phyloP scores from a whole-genome alignment of 768 basidiomycete species.

The Boletus rex-veris region DNA sequence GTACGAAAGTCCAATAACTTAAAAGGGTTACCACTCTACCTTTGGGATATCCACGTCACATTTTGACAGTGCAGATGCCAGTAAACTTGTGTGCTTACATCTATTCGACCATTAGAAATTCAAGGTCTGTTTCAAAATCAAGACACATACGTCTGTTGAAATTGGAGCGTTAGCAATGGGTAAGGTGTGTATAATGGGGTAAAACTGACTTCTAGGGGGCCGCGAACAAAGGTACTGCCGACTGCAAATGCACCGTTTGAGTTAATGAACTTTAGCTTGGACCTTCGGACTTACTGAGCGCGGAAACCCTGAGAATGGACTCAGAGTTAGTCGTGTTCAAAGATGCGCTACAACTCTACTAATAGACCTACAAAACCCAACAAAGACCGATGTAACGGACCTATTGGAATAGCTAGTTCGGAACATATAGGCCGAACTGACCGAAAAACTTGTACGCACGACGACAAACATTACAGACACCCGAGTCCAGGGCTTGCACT shows the following conservation, averaged over 20 bases:
- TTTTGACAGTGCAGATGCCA: neutral
- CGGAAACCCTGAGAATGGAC: neutral
- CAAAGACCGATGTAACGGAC: neutral
- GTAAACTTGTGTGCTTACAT: neutral
- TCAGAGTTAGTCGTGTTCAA: neutral
- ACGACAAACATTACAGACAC: neutral
- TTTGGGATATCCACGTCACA: neutral
- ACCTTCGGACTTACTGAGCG: neutral
- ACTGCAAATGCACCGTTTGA: neutral
- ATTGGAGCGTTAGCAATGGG: neutral
- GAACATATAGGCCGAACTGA: neutral
- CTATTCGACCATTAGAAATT: neutral
- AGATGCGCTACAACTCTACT: neutral
- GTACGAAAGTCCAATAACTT: neutral
- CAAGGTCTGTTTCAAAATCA: neutral
- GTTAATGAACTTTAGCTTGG: neutral
- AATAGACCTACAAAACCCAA: neutral
- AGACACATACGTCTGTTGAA: neutral
- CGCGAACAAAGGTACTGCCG: neutral
- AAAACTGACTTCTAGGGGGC: neutral
- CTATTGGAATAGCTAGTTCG: neutral
- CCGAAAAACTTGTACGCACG: neutral
- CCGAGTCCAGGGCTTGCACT: neutral
- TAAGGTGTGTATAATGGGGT: neutral
- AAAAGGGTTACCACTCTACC: rapidly evolving